Evolutionary conservation across 2,329 filamentous ascomycete genomes (phyloP).

Genomic region (Podosphaera aphanis): DNA sequence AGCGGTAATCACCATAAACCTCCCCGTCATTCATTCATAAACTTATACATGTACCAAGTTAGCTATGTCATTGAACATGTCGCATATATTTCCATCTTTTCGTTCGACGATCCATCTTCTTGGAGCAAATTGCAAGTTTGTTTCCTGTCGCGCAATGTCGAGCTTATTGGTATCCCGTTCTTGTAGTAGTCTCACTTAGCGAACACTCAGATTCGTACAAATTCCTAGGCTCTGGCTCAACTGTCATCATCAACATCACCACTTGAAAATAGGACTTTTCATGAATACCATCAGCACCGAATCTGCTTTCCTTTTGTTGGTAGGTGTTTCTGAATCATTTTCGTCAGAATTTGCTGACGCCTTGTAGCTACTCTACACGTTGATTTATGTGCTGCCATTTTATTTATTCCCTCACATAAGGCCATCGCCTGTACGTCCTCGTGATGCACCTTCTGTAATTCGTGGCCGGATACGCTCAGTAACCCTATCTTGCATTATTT

Average conservation of each 20-base stretch:
- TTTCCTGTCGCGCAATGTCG: not conserved
- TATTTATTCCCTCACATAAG: constrained; percentile 63
- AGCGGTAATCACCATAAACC: too few species aligned
- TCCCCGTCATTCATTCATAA: too few species aligned
- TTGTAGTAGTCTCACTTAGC: too few species aligned
- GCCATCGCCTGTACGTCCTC: constrained; percentile 53
- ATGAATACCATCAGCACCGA: constrained; percentile 7
- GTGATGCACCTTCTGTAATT: constrained; percentile 79
- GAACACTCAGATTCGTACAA: not conserved
- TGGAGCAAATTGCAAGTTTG: not conserved
- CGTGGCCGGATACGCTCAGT: constrained; percentile 65
- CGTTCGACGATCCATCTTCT: not conserved
- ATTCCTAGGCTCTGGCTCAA: not conserved
- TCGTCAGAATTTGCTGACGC: not conserved
- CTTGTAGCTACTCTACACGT: constrained; percentile 49
- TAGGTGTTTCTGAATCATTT: constrained; percentile 3
- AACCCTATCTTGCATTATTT: constrained; percentile 46
- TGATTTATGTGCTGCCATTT: constrained; percentile 75
- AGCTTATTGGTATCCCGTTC: not conserved
- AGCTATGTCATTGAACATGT: not conserved
- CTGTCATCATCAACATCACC: not conserved
- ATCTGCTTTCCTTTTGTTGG: constrained; percentile 10
- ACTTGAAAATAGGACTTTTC: not conserved
- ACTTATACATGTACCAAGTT: not conserved
- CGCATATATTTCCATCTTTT: not conserved